phyloP scores from a whole-genome alignment of 495 filamentous ascomycete species.

The Penicillium coffeae region DNA sequence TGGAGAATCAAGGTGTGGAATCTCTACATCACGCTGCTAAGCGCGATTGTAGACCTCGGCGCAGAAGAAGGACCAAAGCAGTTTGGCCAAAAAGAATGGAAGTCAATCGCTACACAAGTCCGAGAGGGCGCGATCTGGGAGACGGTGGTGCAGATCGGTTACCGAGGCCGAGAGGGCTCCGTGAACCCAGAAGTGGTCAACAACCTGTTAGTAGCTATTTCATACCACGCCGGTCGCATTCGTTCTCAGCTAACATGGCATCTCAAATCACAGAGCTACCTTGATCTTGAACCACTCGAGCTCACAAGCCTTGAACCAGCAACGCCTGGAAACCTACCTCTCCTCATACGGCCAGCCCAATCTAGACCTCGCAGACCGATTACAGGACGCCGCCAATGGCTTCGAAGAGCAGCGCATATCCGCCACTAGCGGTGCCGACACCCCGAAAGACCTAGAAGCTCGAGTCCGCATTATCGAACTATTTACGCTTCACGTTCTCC shows the following conservation, averaged over 20 bases:
- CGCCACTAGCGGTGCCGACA: conserved; percentile 60
- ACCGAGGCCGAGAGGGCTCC: conserved; percentile 78
- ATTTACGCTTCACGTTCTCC: conserved; percentile 88
- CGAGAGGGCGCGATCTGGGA: conserved; percentile 89
- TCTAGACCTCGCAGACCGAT: conserved; percentile 59
- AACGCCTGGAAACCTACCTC: conserved; percentile 85
- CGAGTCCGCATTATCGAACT: conserved; percentile 88
- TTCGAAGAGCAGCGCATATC: conserved; percentile 27
- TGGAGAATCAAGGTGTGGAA: conserved; percentile 95
- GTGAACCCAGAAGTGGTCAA: conserved; percentile 95
- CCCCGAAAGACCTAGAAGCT: conserved; percentile 69
- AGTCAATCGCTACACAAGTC: conserved; percentile 70
- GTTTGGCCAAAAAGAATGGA: conserved; percentile 83
- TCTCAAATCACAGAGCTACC: conserved; percentile 59
- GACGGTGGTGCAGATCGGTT: conserved; percentile 79
- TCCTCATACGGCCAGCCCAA: conserved; percentile 68
- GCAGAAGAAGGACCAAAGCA: conserved; percentile 83
- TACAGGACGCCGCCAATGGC: conserved; percentile 34
- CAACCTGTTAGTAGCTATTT: conserved; percentile 61
- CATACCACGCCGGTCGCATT: background rate
- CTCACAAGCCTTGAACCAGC: conserved; percentile 75
- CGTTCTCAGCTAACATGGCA: conserved; percentile 7
- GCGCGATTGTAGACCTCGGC: conserved; percentile 82
- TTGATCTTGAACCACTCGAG: conserved; percentile 83
- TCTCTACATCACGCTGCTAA: conserved; percentile 88